Evolutionary conservation across 768 basidiomycete genomes (phyloP).

Genomic region (Boletus rex-veris): DNA sequence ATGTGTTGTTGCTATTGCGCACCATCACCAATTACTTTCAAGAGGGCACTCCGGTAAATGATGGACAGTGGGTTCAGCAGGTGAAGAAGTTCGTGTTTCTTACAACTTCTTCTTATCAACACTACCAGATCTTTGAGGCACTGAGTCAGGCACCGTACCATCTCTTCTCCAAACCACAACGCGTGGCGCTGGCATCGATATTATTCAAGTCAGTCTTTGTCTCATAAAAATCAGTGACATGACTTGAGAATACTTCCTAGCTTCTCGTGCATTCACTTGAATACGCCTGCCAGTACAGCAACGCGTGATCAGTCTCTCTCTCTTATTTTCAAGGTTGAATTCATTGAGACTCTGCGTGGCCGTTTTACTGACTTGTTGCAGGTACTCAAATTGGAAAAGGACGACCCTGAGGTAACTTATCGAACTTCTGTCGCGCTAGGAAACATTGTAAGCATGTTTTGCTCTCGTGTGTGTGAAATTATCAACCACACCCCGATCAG

Average conservation of each 20-base stretch:
- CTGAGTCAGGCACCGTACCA: slow-evolving; percentile 50
- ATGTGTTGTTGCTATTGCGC: slow-evolving; percentile 74
- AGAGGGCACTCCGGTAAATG: slow-evolving; percentile 42
- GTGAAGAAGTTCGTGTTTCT: slow-evolving; percentile 31
- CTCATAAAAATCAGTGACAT: neutral
- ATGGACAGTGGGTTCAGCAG: slow-evolving; percentile 50
- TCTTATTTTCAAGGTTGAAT: slow-evolving; percentile 44
- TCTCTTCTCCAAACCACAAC: slow-evolving; percentile 62
- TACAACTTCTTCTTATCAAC: slow-evolving; percentile 1
- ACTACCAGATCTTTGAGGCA: slow-evolving; percentile 51
- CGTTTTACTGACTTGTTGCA: slow-evolving; percentile 10
- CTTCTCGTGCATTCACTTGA: slow-evolving; percentile 58
- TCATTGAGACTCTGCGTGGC: neutral
- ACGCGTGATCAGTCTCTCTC: slow-evolving; percentile 42
- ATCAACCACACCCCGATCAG: slow-evolving; percentile 32
- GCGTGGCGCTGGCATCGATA: slow-evolving; percentile 76
- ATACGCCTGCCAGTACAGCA: slow-evolving; percentile 37
- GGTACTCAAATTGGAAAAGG: slow-evolving; percentile 39
- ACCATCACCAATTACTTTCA: slow-evolving; percentile 78
- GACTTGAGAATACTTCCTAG: slow-evolving; percentile 35
- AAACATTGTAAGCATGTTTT: slow-evolving; percentile 51
- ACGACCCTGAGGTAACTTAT: slow-evolving; percentile 68
- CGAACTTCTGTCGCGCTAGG: slow-evolving; percentile 71
- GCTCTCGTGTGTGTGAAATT: neutral
- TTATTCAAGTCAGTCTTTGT: slow-evolving; percentile 74